Evolutionary conservation across 2,329 filamentous ascomycete species (phyloP).

Genomic region (Aspergillus sp.): DNA sequence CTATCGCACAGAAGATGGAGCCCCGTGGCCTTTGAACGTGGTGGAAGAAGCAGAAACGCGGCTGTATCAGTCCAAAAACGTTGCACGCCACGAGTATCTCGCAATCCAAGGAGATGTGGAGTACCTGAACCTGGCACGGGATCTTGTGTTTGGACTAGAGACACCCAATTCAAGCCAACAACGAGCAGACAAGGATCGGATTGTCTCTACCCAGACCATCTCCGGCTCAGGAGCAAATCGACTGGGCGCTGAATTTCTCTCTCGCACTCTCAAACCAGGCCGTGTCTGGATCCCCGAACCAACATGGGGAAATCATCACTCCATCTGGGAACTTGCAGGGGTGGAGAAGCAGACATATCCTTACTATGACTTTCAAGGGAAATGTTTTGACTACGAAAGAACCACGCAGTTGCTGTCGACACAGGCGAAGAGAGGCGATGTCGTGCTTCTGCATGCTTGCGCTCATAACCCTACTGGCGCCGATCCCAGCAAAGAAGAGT

Average conservation of each 20-base stretch:
- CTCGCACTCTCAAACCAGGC: conserved; percentile 56
- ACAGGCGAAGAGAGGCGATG: conserved; percentile 56
- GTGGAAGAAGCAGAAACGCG: conserved; percentile 1
- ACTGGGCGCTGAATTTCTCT: conserved; percentile 80
- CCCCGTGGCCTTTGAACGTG: conserved; percentile 79
- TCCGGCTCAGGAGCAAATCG: conserved; percentile 65
- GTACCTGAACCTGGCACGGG: conserved; percentile 14
- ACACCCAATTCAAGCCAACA: neutral
- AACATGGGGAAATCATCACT: conserved; percentile 96
- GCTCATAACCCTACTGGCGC: conserved; percentile 97
- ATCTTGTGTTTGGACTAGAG: conserved; percentile 12
- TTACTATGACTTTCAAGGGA: conserved; percentile 81
- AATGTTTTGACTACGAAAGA: conserved; percentile 79
- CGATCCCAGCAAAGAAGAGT: conserved; percentile 85
- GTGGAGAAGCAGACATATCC: conserved; percentile 58
- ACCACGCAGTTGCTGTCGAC: conserved; percentile 65
- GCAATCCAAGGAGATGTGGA: conserved; percentile 74
- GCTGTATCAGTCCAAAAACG: conserved; percentile 54
- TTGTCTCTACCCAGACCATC: conserved; percentile 47
- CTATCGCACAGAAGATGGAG: conserved; percentile 84
- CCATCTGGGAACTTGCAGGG: conserved; percentile 86
- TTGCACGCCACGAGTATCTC: conserved; percentile 54
- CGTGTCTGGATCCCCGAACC: conserved; percentile 80
- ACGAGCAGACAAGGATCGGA: conserved; percentile 1
- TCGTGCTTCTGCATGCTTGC: conserved; percentile 87